Evolutionary conservation across 371 early-diverging fungal genomes (phyloP), one percentile per base, ranked within the genome.

Genomic region (Catenaria anguillulae): DNA sequence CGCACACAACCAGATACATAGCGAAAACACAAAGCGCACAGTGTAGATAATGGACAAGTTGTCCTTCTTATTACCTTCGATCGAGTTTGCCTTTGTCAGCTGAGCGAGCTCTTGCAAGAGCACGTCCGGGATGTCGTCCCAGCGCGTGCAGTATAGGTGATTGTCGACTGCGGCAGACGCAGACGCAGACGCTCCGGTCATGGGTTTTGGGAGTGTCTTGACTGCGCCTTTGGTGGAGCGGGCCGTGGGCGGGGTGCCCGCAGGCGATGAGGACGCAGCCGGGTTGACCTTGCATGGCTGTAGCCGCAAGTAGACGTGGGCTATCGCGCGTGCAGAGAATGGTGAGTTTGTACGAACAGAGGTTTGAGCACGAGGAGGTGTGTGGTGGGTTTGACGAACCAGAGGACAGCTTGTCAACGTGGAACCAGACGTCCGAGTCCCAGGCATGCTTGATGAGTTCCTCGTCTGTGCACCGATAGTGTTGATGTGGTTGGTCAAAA

Each of bases 371-470:
- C n/a, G n/a, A n/a, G n/a, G n/a, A n/a, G n/a, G n/a, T n/a, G n/a
- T n/a, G n/a, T n/a, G n/a, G n/a, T n/a, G n/a, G n/a, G n/a, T n/a
- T n/a, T n/a, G n/a, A n/a, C n/a, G 40, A 2, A 56, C 56, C 58
- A 63, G 90, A 90, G 6, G 92, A 91, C 24, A 95, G 76, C 73
- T 96, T 95, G 74, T 95, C 96, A 29, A 89, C 96, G 77, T 97
- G 97, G 72, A 97, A 93, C 88, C 86, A 64, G 45, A 67, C 60
- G 45, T 93, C 95, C 64, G 89, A 88, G 35, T 88, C 87, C 74
- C 85, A 91, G 10, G 92, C 96, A 73, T 92, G 83, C 69, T 90
- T 90, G 64, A 97, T 95, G 62, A 97, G 75, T 29, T 94, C 93
- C 63, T 94, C 95, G 76, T 95, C 88, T 87, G 63, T 48, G n/a